phyloP scores from a whole-genome alignment of 2,329 filamentous ascomycete genomes.

The Whalleya microplaca region DNA sequence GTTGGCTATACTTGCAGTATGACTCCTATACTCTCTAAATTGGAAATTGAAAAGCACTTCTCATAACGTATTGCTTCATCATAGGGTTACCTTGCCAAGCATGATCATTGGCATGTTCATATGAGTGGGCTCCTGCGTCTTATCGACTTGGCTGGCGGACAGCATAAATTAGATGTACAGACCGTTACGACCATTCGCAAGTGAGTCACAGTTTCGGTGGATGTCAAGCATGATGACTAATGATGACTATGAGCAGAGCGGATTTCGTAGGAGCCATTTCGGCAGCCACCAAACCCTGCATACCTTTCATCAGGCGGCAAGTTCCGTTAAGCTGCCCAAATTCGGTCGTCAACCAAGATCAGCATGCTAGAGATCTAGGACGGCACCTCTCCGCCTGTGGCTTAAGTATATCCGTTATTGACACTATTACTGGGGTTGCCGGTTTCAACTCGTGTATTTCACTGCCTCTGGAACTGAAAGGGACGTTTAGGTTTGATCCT shows the following conservation, averaged over 20 bases:
- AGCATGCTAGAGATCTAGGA: slow-evolving; percentile 18
- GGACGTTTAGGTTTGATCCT: slow-evolving; percentile 1
- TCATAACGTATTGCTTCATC: neutral
- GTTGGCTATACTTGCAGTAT: slow-evolving; percentile 20
- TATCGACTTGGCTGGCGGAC: slow-evolving; percentile 36
- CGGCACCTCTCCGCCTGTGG: slow-evolving; percentile 29
- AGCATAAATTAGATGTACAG: slow-evolving; percentile 21
- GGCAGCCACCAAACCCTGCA: slow-evolving; percentile 37
- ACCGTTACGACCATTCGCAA: slow-evolving; percentile 34
- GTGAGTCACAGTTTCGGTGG: slow-evolving; percentile 19
- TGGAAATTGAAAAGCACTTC: neutral
- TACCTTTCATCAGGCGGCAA: slow-evolving; percentile 35
- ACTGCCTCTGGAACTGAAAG: neutral
- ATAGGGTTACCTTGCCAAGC: slow-evolving; percentile 39
- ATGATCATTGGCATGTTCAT: slow-evolving; percentile 44
- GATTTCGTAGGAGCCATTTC: slow-evolving; percentile 42
- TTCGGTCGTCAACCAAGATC: slow-evolving; percentile 11
- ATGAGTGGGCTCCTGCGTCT: slow-evolving; percentile 41
- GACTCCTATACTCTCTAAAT: neutral
- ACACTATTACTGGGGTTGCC: slow-evolving; percentile 32
- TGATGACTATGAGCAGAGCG: slow-evolving; percentile 30
- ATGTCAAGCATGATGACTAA: slow-evolving; percentile 3
- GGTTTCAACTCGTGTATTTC: slow-evolving; percentile 24
- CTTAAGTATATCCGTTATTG: slow-evolving; percentile 28
- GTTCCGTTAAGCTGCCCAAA: slow-evolving; percentile 23